These are phyloP conservation scores for Schizothecium vesticola DNA, from an alignment of 495 filamentous ascomycete species.

Conservation along the genomic window DNA sequence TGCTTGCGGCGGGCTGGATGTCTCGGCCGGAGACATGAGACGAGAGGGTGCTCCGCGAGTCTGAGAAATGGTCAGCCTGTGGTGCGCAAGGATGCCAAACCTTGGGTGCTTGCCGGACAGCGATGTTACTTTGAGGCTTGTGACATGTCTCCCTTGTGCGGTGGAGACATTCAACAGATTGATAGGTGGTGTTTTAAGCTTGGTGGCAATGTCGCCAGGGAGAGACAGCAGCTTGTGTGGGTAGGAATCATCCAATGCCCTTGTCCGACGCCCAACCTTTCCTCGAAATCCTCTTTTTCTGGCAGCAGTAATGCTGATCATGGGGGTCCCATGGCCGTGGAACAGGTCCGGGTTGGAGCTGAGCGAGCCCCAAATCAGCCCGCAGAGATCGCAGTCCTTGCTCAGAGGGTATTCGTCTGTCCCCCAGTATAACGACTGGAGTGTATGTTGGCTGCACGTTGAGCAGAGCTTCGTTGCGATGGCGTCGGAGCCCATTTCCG, in stretches of 20 bases:
- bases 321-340: neutral
- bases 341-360: neutral
- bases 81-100: neutral
- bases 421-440: neutral
- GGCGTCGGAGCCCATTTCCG: neutral
- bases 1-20: neutral
- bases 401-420: neutral
- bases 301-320: neutral
- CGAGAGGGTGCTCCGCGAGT: neutral
- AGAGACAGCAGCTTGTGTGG: too few relatives aligned
- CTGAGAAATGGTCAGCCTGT: neutral
- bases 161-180: neutral
- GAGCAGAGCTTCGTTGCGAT: neutral
- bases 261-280: too few relatives aligned
- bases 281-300: neutral
- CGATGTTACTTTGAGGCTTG: neutral
- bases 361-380: neutral
- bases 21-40: neutral
- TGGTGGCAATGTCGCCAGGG: too few relatives aligned
- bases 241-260: too few relatives aligned
- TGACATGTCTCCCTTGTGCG: too few relatives aligned
- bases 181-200: neutral
- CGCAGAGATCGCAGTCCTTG: neutral
- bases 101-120: neutral
- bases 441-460: neutral